A percentile compares a stretch with the other conserved stretches of the same genome.
phyloP scores from a whole-genome alignment of 2,329 filamentous ascomycete genomes.

The Claviceps fusiformis region DNA sequence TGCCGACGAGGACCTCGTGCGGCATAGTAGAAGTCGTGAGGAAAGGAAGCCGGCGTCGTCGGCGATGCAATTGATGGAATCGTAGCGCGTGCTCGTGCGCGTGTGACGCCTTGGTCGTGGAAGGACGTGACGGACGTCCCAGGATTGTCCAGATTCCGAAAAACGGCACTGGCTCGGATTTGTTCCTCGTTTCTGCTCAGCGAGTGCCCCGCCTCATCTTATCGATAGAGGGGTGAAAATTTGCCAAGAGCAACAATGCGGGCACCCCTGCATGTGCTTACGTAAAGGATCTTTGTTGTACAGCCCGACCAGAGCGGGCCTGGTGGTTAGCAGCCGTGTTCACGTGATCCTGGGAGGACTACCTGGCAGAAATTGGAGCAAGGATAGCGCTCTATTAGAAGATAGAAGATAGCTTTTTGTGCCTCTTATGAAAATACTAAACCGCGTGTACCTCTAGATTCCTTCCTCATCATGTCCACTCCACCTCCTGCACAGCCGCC shows the following conservation, averaged over 20 bases:
- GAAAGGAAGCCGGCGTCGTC: conserved; percentile 1
- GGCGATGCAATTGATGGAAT: neutral
- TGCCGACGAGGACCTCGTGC: conserved; percentile 24
- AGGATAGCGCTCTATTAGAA: too few relatives aligned
- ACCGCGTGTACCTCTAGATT: too few relatives aligned
- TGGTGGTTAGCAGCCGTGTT: too few relatives aligned
- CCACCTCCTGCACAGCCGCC: conserved; percentile 10
- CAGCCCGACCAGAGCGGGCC: too few relatives aligned
- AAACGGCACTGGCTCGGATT: neutral
- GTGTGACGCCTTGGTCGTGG: neutral
- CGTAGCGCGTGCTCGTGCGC: neutral
- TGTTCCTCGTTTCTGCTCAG: neutral
- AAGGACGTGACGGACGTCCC: neutral
- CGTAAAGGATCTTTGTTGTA: too few relatives aligned
- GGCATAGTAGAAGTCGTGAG: conserved; percentile 18
- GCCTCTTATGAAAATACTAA: too few relatives aligned
- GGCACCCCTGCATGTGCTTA: too few relatives aligned
- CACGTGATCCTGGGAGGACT: too few relatives aligned
- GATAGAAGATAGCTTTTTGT: too few relatives aligned
- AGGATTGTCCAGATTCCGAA: neutral
- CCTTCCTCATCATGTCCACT: conserved; percentile 15
- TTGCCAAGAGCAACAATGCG: conserved; percentile 2
- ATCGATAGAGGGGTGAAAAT: conserved; percentile 11
- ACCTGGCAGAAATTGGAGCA: too few relatives aligned
- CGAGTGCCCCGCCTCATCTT: conserved; percentile 8